Base-by-base conservation (phyloP, 352 stramenopile species). In the Pythium myriotylum region DNA sequence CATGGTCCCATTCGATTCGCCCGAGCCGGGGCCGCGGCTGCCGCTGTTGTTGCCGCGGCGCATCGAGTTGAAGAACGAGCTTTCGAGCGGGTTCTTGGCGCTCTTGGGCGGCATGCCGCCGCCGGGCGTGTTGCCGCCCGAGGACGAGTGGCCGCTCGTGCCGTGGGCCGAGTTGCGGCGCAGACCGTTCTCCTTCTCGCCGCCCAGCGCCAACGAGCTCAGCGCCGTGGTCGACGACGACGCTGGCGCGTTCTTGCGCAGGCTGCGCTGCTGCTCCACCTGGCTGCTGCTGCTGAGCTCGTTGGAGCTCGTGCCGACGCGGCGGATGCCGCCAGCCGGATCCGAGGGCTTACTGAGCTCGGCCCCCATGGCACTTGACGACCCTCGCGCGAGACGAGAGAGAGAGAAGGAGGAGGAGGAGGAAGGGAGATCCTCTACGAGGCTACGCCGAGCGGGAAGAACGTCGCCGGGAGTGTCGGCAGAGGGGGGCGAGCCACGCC, bases 231-330 rank as follows among this genome's bases (percentile, higher is more conserved):
- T 84, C 20, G 79, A 89, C 40, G 77, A 49, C 14, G 75, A 86
- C 29, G 67, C 59, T 24, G 88, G 68, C 41, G 66, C 58, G 40
- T 65, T 70, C 41, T 62, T 64, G 48, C 51, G 60, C 41, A 62
- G 58, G 53, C 54, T 77, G 64, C 75, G 69, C 67, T 60, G 70
- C 49, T 56, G 64, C 57, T 66, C 56, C 19, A 70, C 50, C 43
- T 70, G 63, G 22, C 27, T 40, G 54, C 65, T 67, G 65, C 58
- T 62, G 60, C 87, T 81, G 45, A 92, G 66, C 51, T 79, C 67
- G 54, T 79, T 75, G 64, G n/a, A n/a, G n/a, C 77, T 90, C 59
- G 79, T 91, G 51, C 78, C 84, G 23, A 90, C 80, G 65, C 84
- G 84, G 17, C 84, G 81, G 61, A 87, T 68, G 54, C 72, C 67